A percentile compares a stretch with the other conserved stretches of the same genome.
Evolutionary conservation across 768 basidiomycete species (phyloP).

Genomic region (Royoungia palumana): DNA sequence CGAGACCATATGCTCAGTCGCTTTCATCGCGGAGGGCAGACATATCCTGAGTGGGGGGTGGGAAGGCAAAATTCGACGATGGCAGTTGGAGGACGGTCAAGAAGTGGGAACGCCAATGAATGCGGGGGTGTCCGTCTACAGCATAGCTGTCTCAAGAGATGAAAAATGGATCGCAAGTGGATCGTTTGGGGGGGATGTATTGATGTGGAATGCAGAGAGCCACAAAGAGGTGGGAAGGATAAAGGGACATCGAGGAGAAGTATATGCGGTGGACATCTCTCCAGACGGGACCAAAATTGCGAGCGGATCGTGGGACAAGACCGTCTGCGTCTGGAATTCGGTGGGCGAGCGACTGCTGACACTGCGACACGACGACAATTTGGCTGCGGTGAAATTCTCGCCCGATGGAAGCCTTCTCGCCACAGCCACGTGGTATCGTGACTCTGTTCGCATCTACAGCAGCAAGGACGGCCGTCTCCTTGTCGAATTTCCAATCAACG

Average conservation of each 20-base stretch:
- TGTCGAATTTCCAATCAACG: too few species aligned
- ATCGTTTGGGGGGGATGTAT: background rate
- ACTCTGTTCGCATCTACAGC: too few species aligned
- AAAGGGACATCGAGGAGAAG: background rate
- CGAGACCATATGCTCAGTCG: background rate
- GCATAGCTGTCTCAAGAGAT: background rate
- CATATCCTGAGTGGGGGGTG: background rate
- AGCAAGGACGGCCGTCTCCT: too few species aligned
- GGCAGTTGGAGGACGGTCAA: background rate
- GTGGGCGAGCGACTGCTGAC: too few species aligned
- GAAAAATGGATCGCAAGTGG: background rate
- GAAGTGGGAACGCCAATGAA: background rate
- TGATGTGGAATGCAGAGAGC: background rate
- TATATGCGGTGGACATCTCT: background rate
- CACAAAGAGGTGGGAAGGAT: background rate
- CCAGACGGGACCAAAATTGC: background rate
- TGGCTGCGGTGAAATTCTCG: too few species aligned
- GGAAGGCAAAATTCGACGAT: background rate
- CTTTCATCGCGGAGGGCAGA: background rate
- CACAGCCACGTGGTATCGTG: too few species aligned
- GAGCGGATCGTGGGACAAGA: too few species aligned
- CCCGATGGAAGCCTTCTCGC: too few species aligned
- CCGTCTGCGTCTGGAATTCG: too few species aligned
- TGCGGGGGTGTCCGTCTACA: background rate
- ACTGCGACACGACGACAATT: too few species aligned